Percentiles rank a stretch among this genome's conserved stretches.
Conservation (phyloP, 129 eudicot genomes). For the Deinandra increscens region DNA sequence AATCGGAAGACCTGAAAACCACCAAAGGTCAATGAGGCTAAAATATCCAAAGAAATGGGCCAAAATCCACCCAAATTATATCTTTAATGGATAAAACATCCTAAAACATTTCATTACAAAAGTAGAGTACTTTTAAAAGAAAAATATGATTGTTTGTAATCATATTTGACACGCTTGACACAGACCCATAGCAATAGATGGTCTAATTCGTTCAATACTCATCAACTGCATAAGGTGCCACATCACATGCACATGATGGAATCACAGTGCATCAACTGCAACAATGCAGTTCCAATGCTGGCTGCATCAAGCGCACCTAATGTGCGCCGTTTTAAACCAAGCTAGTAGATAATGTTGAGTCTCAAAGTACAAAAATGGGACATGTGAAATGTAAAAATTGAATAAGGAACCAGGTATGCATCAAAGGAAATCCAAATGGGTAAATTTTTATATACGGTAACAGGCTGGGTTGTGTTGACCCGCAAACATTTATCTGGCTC, state of each 20-base stretch:
- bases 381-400: not conserved
- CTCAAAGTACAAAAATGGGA: not conserved
- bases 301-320: too few species aligned
- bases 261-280: too few species aligned
- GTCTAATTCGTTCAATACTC: too few species aligned
- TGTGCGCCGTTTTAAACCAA: too few species aligned
- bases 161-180: not conserved
- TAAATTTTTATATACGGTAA: not conserved
- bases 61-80: not conserved
- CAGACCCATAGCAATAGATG: too few species aligned
- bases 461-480: not conserved
- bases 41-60: not conserved
- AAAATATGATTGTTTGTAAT: not conserved
- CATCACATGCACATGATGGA: too few species aligned
- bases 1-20: slow-evolving; percentile 77
- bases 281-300: too few species aligned
- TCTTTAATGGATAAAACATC: not conserved
- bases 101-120: not conserved
- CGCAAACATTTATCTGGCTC: not conserved
- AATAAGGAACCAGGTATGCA: not conserved
- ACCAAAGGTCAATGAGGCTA: slow-evolving; percentile 15
- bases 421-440: not conserved
- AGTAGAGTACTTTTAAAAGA: not conserved
- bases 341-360: not conserved
- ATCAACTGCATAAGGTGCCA: too few species aligned